These are phyloP conservation scores for Sporothrix schenckii DNA, from an alignment of 2,329 filamentous ascomycete genomes.

Conservation along the genomic window DNA sequence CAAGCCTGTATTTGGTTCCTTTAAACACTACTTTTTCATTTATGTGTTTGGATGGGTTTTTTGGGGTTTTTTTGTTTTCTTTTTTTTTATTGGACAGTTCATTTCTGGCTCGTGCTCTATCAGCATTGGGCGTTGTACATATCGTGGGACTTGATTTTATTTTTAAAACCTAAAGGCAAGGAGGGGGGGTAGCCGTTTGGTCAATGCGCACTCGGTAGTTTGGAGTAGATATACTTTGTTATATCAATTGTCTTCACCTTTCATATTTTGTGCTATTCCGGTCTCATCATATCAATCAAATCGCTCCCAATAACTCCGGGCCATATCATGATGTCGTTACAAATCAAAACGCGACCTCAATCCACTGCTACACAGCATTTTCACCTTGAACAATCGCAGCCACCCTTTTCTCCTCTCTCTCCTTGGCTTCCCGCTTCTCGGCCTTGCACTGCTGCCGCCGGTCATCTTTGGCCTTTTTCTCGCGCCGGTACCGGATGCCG, in stretches of 20 bases:
- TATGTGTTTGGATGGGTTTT: neutral
- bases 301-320: neutral
- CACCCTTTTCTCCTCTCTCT: neutral
- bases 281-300: neutral
- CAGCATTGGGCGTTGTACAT: neutral
- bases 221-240: neutral
- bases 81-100: neutral
- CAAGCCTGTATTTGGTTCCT: neutral
- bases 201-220: too few species aligned
- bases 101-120: neutral
- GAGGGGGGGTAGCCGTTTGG: too few species aligned
- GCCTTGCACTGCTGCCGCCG: conserved; percentile 9
- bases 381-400: neutral
- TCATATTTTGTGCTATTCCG: neutral
- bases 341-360: neutral
- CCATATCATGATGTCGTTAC: conserved; percentile 8
- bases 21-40: neutral
- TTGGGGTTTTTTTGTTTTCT: neutral
- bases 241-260: neutral
- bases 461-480: conserved; percentile 17
- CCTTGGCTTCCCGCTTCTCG: conserved; percentile 15
- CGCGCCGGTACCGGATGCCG: conserved; percentile 50
- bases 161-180: neutral
- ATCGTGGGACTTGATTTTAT: neutral
- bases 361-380: neutral